Evolutionary conservation across 352 stramenopile genomes (phyloP).

Genomic region (Aphanomyces astaci): DNA sequence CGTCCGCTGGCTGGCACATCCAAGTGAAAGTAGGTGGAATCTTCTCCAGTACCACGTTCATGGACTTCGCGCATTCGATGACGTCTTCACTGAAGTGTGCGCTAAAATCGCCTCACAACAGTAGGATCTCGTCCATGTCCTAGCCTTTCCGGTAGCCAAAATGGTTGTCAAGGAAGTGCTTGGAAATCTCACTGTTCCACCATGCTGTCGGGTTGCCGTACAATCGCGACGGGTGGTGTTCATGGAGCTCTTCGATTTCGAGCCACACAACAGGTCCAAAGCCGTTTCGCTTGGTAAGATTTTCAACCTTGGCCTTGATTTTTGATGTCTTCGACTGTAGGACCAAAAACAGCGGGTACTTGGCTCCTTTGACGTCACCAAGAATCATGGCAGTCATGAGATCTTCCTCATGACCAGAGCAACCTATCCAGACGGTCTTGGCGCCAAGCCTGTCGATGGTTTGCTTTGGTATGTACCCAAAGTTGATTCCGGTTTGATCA

Average conservation of each 20-base stretch:
- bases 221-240: constrained; percentile 17
- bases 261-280: constrained; percentile 26
- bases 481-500: constrained; percentile 25
- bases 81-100: constrained; percentile 3
- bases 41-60: background rate
- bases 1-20: constrained; percentile 4
- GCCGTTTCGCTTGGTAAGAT: constrained; percentile 14
- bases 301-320: background rate
- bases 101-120: constrained; percentile 8
- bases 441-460: constrained; percentile 19
- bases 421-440: constrained; percentile 28
- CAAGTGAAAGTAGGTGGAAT: constrained; percentile 9
- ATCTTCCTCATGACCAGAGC: constrained; percentile 27
- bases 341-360: constrained; percentile 27
- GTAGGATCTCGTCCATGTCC: background rate
- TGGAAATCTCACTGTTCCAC: constrained; percentile 30
- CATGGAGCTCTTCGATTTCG: constrained; percentile 24
- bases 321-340: constrained; percentile 25
- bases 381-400: constrained; percentile 27
- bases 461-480: constrained; percentile 26
- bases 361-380: constrained; percentile 24
- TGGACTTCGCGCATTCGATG: constrained; percentile 2
- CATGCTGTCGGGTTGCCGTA: constrained; percentile 28
- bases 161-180: constrained; percentile 25
- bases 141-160: constrained; percentile 20